Conservation (phyloP, 73 alveolate genomes). For the Effrenium voratum region DNA sequence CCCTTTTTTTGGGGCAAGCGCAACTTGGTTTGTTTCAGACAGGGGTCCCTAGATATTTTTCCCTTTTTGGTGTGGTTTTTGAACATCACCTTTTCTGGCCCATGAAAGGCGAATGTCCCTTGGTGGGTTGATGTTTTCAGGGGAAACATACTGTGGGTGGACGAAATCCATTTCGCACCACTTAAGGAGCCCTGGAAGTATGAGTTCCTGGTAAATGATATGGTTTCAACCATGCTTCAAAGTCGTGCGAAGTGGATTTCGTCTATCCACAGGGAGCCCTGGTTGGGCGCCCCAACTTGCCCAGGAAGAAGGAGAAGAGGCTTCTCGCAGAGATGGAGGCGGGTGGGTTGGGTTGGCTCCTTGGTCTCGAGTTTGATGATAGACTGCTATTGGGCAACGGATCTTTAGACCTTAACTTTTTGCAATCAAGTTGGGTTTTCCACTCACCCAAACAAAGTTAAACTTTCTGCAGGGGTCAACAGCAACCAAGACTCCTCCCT, state of each 20-base stretch:
- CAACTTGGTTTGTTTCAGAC: no score
- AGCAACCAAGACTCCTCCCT: not conserved
- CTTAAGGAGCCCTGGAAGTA: not conserved
- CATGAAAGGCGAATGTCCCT: no score
- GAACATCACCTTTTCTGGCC: no score
- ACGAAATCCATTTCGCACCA: not conserved
- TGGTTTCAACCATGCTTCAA: not conserved
- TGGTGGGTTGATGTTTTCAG: not conserved
- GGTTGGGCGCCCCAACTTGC: not conserved
- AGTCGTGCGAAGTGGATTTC: not conserved
- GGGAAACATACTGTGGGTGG: not conserved
- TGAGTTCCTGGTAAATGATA: not conserved
- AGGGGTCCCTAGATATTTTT: no score
- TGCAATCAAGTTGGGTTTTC: not conserved
- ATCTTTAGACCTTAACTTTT: no score
- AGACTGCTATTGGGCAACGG: not conserved
- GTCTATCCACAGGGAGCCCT: not conserved
- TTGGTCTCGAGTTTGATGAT: not conserved
- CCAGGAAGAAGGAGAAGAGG: conserved; percentile 46
- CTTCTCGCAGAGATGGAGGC: conserved; percentile 43
- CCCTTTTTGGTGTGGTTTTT: no score
- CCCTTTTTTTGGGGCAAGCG: no score
- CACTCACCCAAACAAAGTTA: not conserved
- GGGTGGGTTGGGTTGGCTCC: not conserved
- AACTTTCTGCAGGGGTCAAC: not conserved